A percentile compares a stretch with the other conserved stretches of the same genome.
Evolutionary conservation across 2,329 filamentous ascomycete species (phyloP).

Genomic region (Cytospora piceae): DNA sequence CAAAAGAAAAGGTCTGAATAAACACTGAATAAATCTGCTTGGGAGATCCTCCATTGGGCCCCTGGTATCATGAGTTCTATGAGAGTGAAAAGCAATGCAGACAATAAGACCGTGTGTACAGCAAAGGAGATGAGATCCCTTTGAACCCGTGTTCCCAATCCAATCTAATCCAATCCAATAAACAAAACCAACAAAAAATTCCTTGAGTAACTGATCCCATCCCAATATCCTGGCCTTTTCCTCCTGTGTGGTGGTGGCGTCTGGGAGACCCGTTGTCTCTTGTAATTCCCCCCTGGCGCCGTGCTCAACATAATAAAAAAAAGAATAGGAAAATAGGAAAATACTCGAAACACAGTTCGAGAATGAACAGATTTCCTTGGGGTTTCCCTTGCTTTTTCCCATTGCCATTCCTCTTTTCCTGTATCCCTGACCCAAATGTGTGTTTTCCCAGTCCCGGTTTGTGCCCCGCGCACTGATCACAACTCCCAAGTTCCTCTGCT

Average conservation of each 20-base stretch:
- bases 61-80: slow-evolving; percentile 31
- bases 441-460: neutral
- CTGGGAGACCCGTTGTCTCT: slow-evolving; percentile 8
- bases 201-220: neutral
- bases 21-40: slow-evolving; percentile 18
- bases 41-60: slow-evolving; percentile 23
- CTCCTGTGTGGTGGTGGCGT: slow-evolving; percentile 11
- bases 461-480: neutral
- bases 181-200: too few relatives aligned
- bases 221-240: slow-evolving; percentile 16
- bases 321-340: slow-evolving; percentile 20
- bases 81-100: slow-evolving; percentile 28
- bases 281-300: slow-evolving; percentile 17
- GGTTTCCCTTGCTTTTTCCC: slow-evolving; percentile 12
- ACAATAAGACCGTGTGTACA: slow-evolving; percentile 17
- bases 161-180: slow-evolving; percentile 6
- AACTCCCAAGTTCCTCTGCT: neutral
- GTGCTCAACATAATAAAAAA: slow-evolving; percentile 17
- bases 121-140: neutral
- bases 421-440: slow-evolving; percentile 3
- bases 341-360: neutral
- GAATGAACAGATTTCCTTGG: slow-evolving; percentile 9
- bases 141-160: slow-evolving; percentile 12
- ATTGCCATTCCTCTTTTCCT: slow-evolving; percentile 1
- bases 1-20: neutral